phyloP scores from a whole-genome alignment of 1,284 basidiomycete genomes.

The Phellinidium pouzarii region DNA sequence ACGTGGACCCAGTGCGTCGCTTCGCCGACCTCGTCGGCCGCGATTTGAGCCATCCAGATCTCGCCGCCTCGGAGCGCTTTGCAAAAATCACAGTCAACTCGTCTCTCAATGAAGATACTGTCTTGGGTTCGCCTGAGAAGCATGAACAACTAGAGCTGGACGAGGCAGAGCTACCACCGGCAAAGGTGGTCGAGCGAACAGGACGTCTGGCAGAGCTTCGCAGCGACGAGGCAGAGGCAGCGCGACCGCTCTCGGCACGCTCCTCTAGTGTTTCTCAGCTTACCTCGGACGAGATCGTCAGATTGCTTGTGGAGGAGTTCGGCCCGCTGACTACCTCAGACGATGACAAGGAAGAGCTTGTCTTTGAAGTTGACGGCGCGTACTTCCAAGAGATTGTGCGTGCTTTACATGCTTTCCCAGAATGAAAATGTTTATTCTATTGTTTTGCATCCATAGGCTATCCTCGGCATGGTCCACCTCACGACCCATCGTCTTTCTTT shows the following conservation, averaged over 20 bases:
- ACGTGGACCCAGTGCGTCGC: not conserved
- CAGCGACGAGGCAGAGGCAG: not conserved
- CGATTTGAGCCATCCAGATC: conserved; percentile 6
- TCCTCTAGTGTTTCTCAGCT: conserved; percentile 11
- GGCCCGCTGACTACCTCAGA: conserved; percentile 33
- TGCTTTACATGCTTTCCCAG: conserved; percentile 36
- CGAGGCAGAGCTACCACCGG: not conserved
- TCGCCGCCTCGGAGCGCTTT: conserved; percentile 14
- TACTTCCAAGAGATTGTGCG: conserved; percentile 43
- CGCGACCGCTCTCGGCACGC: not conserved
- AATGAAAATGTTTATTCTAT: no score
- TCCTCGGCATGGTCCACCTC: conserved; percentile 52
- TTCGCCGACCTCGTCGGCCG: conserved; percentile 13
- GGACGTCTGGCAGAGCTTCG: not conserved
- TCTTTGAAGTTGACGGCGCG: conserved; percentile 49
- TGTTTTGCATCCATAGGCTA: no score
- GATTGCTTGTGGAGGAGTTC: conserved; percentile 52
- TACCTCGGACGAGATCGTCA: conserved; percentile 29
- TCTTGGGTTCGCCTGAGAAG: not conserved
- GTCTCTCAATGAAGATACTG: not conserved
- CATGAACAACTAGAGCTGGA: not conserved
- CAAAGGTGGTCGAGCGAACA: not conserved
- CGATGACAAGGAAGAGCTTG: conserved; percentile 43
- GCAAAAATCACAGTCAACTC: conserved; percentile 10
- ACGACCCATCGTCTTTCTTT: conserved; percentile 62